Evolutionary conservation across 1,284 basidiomycete genomes (phyloP).

Genomic region (Quambalaria eucalypti): DNA sequence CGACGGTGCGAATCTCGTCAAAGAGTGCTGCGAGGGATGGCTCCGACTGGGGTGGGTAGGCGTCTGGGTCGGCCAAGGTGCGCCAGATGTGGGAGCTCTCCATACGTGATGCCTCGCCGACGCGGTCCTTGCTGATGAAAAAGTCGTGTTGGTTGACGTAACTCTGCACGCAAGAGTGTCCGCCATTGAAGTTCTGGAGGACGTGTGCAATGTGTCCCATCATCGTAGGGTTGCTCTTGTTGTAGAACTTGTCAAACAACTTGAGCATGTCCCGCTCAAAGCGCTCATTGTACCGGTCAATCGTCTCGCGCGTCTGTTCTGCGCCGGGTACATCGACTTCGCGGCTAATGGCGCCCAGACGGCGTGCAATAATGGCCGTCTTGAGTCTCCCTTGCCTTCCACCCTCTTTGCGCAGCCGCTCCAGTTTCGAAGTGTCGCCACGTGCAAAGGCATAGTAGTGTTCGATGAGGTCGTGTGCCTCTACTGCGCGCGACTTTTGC

Average conservation of each 20-base stretch:
- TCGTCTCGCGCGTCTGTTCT: conserved; percentile 50
- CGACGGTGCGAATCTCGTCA: conserved; percentile 76
- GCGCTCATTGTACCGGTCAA: conserved; percentile 92
- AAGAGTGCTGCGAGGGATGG: conserved; percentile 71
- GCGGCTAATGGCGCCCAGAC: conserved; percentile 77
- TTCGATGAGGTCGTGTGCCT: conserved; percentile 85
- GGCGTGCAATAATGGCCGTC: conserved; percentile 78
- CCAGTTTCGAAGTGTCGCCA: conserved; percentile 69
- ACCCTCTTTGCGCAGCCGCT: conserved; percentile 68
- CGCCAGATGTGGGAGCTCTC: conserved; percentile 66
- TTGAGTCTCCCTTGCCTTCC: conserved; percentile 68
- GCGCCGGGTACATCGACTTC: conserved; percentile 59
- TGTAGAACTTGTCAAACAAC: conserved; percentile 76
- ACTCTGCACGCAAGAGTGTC: conserved; percentile 89
- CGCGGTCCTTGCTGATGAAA: conserved; percentile 55
- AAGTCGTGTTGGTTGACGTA: conserved; percentile 97
- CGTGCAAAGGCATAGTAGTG: conserved; percentile 88
- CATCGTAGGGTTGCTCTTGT: conserved; percentile 94
- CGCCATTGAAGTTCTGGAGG: conserved; percentile 94
- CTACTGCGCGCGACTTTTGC: conserved; percentile 82
- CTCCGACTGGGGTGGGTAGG: conserved; percentile 68
- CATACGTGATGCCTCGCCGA: conserved; percentile 57
- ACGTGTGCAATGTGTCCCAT: conserved; percentile 99
- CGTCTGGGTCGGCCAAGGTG: conserved; percentile 56
- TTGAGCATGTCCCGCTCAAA: conserved; percentile 98